These are phyloP conservation scores for Cyclotella distinguenda DNA, from an alignment of 108 stramenopile species.

Conservation along the genomic window DNA sequence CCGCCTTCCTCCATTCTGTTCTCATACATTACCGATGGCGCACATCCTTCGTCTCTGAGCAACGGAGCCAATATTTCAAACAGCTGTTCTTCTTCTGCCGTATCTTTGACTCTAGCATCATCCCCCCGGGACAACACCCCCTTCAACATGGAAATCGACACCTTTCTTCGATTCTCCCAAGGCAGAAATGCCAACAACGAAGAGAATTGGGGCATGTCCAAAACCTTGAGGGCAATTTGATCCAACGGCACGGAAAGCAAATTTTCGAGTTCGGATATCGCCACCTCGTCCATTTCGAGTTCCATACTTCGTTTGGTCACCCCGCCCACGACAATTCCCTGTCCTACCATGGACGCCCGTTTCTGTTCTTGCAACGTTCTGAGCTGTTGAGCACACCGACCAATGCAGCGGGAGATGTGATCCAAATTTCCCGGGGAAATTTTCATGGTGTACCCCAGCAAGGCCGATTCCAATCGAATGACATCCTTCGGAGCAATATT, in stretches of 20 bases:
- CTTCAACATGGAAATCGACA: conserved; percentile 74
- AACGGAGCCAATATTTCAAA: conserved; percentile 90
- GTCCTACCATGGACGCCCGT: conserved; percentile 53
- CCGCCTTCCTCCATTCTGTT: conserved; percentile 25
- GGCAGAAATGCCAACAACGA: conserved; percentile 87
- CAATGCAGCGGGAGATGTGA: conserved; percentile 82
- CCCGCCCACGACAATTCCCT: conserved; percentile 43
- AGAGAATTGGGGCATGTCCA: conserved; percentile 82
- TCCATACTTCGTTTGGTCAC: conserved; percentile 25
- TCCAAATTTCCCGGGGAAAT: conserved; percentile 92
- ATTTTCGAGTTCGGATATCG: conserved; percentile 85
- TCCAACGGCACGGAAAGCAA: conserved; percentile 88
- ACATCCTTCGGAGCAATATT: conserved; percentile 82
- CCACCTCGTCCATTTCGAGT: conserved; percentile 69
- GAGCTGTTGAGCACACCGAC: conserved; percentile 67
- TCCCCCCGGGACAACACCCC: conserved; percentile 56
- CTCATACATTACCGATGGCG: conserved; percentile 27
- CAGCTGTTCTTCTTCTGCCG: conserved; percentile 79
- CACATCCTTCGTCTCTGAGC: conserved; percentile 61
- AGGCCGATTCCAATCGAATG: conserved; percentile 88
- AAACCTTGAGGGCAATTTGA: conserved; percentile 71
- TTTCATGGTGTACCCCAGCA: conserved; percentile 88
- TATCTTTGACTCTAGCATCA: conserved; percentile 39
- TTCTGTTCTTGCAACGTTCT: conserved; percentile 48
- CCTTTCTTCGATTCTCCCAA: conserved; percentile 83